Evolutionary conservation across 495 filamentous ascomycete genomes (phyloP), one percentile per base, ranked within the genome.

Genomic region (Glonium stellatum): DNA sequence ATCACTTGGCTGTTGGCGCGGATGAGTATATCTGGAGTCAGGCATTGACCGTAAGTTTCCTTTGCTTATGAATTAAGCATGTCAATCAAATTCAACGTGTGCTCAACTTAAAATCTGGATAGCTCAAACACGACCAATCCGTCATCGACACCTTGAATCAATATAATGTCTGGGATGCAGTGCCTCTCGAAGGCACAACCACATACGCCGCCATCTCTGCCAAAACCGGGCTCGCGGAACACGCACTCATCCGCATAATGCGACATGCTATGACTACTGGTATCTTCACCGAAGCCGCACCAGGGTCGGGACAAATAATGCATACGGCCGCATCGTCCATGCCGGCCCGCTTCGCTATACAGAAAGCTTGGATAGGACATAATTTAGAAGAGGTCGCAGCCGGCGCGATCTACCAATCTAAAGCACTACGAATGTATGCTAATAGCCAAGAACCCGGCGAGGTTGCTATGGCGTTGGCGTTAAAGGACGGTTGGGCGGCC

Each of bases 161-260:
- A 37, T 66, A 63, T 56, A 31, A 66, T 47, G 61, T 66, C 57
- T 62, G 59, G 59, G 4, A 35, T 18, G 55, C 64, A 15, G 64
- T 66, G 4, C 60, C 64, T 12, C 60, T 60, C 4, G 15, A 56
- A 15, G 52, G 57, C 4, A 46, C 55, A 1, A 57, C 60, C 46
- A 48, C 64, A 5, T 44, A 46, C 35, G 46, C 41, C 12, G 49
- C 58, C 8, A 60, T 66, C 31, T 55, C 64, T 0, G 34, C 41
- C 15, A 25, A 46, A 13, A 50, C 52, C 8, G 22, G 47, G 1
- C 44, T 63, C 18, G 56, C 64, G 1, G 50, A 53, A 25, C 59
- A 59, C 8, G 55, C 53, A 13, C 59, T 66, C 1, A 18, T 35
- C 27, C 64, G 64, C 21, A n/a, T 66, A 5, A 13, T 66, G 18